Percentiles rank a stretch among this genome's conserved stretches.
These are phyloP conservation scores for Betula pendula DNA, from an alignment of 306 rosid genomes.

Conservation along the genomic window DNA sequence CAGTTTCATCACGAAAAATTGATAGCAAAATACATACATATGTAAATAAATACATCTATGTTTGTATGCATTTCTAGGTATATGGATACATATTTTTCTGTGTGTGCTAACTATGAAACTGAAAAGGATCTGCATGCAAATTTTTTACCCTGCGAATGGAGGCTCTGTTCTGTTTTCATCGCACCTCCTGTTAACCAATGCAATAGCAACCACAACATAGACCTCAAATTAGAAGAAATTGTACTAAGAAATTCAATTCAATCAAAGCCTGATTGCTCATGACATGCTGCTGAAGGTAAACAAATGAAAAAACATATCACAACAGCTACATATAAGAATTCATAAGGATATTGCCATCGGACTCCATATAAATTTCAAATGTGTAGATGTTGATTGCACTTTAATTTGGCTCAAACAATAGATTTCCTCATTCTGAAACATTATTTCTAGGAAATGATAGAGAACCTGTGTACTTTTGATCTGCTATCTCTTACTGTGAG, in stretches of 20 bases:
- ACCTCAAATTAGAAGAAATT: background rate
- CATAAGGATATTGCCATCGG: background rate
- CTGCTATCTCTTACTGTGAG: slow-evolving; percentile 23
- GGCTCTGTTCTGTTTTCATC: slow-evolving; percentile 22
- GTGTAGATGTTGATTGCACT: background rate
- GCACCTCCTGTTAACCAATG: slow-evolving; percentile 25
- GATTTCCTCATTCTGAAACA: background rate
- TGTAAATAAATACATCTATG: background rate
- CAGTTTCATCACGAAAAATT: background rate
- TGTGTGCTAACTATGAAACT: background rate
- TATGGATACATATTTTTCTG: background rate
- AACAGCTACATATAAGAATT: background rate
- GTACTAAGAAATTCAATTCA: background rate
- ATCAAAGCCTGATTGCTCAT: background rate
- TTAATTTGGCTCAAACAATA: background rate
- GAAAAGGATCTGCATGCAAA: slow-evolving; percentile 1
- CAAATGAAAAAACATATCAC: background rate
- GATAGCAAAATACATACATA: background rate
- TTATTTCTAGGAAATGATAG: background rate
- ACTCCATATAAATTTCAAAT: background rate
- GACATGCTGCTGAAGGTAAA: background rate
- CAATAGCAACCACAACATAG: background rate
- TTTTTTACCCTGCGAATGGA: slow-evolving; percentile 31
- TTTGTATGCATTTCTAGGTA: background rate
- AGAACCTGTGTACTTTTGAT: slow-evolving; percentile 24